Evolutionary conservation across 768 basidiomycete genomes (phyloP), one percentile per base, ranked within the genome.

Genomic region (Hygrophoropsis aurantiaca): DNA sequence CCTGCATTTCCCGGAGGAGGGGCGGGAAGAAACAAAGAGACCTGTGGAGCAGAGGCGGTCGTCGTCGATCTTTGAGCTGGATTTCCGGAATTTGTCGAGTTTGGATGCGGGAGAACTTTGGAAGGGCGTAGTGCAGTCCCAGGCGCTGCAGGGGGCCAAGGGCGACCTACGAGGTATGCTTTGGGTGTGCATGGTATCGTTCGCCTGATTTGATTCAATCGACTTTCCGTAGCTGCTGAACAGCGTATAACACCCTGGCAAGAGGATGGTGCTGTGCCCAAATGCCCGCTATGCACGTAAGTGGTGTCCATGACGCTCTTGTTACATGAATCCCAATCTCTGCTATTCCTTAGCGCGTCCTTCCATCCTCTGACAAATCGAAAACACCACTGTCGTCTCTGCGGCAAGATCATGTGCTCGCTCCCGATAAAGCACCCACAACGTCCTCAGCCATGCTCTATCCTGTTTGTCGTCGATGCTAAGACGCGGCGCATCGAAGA

Each of bases 161-260:
- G 71, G 66, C 15, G 81, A 88, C 52, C 77, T 87, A 39, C 74
- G 91, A 72, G 82, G 90, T 90, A 58, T 42, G 70, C 46, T 5
- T 19, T 23, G 46, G 33, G 20, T 7, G 11, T 3, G 24, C n/a
- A n/a, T n/a, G n/a, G n/a, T n/a, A 9, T 11, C 18, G 2, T 26
- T 25, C 39, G 6, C 26, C 26, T 27, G 11, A 18, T 19, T 38
- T 2, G 10, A 11, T 40, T 26, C 38, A 19, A 26, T 13, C 20
- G 39, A 10, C 5, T 1, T 23, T 24, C 11, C 23, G 36, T 36
- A 89, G 86, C 78, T 44, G 85, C 84, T 3, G 95, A 99, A 66
- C 94, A 95, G 65, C 74, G 79, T 36, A 94, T 99, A 55, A 93
- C 97, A 3, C 92, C 92, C 4, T 99, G 95, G 95, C 83, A 97